Evolutionary conservation across 2,329 filamentous ascomycete species (phyloP), one percentile per base, ranked within the genome.

Genomic region (Ploettnerulaceae sp.): DNA sequence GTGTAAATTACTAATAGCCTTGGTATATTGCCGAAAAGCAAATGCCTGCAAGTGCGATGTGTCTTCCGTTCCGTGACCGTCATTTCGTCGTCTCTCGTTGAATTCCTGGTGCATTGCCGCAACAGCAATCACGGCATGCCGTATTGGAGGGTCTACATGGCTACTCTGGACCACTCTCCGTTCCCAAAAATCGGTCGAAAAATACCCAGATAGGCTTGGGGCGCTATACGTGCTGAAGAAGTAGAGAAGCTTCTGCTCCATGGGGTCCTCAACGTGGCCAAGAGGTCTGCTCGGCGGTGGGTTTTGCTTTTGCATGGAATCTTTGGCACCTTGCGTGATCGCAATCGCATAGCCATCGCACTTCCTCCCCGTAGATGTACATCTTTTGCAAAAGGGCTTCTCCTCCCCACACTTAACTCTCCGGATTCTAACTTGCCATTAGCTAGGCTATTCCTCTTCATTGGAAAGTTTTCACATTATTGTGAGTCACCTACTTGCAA

Each of bases 21-120:
- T 70, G 1, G 74, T 75, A 56, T 84, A 84, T 48, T 82, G 71
- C 40, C 70, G 71, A 32, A 82, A 66, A 2, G 81, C 79, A 46
- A 81, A 72, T 31, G 15, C 60, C 56, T 42, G 55, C 17, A 54
- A 45, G 3, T 36, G 45, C 32, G 18, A 59, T 52, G 45, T 48
- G 8, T 5, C 72, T 68, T 14, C 70, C 71, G 17, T 62, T 56
- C 26, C 36, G 5, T 12, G n/a, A n/a, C n/a, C n/a, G n/a, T n/a
- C 22, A 21, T 1, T 71, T 69, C n/a, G 71, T 68, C 14, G 73
- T 71, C 54, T 75, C 37, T 47, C 49, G 22, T 49, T 41, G 33
- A 55, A 59, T 29, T 60, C 52, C n/a, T 56, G 58, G 26, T 61
- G 57, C 8, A 61, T 45, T 3, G 58, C 59, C n/a, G 51, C 59